Base-by-base conservation (phyloP, 225 moss, liverwort and hornwort genomes). In the Bryoerythrophyllum caledonicum region DNA sequence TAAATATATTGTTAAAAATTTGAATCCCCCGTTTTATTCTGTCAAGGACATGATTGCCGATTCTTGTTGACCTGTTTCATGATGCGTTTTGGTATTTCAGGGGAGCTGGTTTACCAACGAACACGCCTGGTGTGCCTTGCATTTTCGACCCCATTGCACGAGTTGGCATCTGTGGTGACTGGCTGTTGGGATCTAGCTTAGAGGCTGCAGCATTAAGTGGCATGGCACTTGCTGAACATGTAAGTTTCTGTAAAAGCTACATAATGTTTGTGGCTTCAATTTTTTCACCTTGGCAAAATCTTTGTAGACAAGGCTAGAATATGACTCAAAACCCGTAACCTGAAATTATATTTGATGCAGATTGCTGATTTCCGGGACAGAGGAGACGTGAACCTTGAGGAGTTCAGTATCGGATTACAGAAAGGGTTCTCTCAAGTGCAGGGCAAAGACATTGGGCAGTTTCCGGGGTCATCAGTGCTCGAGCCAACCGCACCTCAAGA, bases 201-300 rank as follows among this genome's bases (percentile, higher is more conserved):
- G 94, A 99, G 76, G 89, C 91, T 71, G 97, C 97, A 65, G 97
- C 97, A 49, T 82, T 95, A 73, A 95, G 97, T 75, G 97, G 97
- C 82, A 93, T 93, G 82, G 93, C 94, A 35, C 82, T 99, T 34
- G 97, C 90, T 65, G 90, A 99, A 38, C 97, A 93, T 66, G 94
- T 94, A 78, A 72, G 90, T 68, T 64, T 62, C 30, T 65, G 10
- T 25, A 40, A 73, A 7, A 38, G 34, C 9, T 38, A 38, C 16
- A 10, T 30, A 38, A 24, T 26, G n/a, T 30, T 26, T 63, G 20
- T 32, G 10, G 2, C 10, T 57, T 56, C 65, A 52, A 30, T 44
- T 8, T 38, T 38, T 8, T 38, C 38, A 38, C 8, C 38, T 38
- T 38, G 34, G 34, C 6, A 34, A 6, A 34, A 5, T 34, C 5